Percentiles rank a stretch among this genome's conserved stretches.
phyloP scores from a whole-genome alignment of 2,329 filamentous ascomycete genomes.

The Aureobasidium namibiae region DNA sequence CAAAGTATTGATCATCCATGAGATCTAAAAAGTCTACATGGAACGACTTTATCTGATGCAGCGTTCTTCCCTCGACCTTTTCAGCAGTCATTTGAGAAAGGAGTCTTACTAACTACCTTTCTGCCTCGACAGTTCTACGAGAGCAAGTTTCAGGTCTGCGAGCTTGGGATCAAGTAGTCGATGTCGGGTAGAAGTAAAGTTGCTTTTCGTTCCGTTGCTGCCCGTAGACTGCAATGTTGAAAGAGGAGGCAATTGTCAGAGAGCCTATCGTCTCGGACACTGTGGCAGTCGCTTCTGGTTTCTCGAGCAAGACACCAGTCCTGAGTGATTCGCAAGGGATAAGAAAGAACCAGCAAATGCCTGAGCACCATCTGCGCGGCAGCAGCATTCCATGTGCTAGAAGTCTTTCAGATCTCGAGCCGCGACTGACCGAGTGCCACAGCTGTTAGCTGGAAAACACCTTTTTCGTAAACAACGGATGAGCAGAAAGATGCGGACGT shows the following conservation, averaged over 20 bases:
- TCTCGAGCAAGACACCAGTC: not conserved
- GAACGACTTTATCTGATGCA: no score
- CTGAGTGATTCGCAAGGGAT: not conserved
- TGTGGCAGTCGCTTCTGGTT: not conserved
- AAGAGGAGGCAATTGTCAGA: not conserved
- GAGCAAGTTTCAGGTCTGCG: not conserved
- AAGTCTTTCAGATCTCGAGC: not conserved
- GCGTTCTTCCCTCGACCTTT: no score
- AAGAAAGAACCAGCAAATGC: not conserved
- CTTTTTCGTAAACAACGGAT: not conserved
- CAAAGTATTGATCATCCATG: no score
- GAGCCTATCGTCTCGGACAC: not conserved
- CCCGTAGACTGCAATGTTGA: not conserved
- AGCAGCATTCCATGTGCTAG: not conserved
- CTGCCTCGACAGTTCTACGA: no score
- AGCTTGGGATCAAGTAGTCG: not conserved
- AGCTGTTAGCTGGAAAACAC: not conserved
- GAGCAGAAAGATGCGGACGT: not conserved
- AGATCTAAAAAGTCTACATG: no score
- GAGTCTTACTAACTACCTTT: no score
- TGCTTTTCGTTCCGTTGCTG: not conserved
- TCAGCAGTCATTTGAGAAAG: no score
- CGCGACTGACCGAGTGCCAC: not conserved
- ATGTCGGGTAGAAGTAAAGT: not conserved
- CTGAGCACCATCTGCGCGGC: not conserved